Conservation (phyloP, 2,329 filamentous ascomycete genomes). For the Claviceps capensis region DNA sequence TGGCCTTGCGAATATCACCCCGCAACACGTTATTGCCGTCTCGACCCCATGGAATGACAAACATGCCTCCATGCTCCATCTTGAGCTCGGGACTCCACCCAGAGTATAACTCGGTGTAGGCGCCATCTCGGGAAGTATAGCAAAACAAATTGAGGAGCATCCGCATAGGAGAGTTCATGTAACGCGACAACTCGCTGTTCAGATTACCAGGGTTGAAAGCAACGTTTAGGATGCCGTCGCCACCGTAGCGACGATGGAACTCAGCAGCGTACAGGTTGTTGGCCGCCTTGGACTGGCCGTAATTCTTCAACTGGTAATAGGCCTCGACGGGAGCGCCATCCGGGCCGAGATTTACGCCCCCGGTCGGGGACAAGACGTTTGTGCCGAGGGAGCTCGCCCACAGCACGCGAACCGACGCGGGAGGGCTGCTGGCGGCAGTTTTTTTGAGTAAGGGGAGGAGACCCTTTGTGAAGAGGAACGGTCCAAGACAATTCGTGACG, state of each 20-base stretch:
- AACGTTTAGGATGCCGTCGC: constrained; percentile 17
- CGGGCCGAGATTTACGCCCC: constrained; percentile 10
- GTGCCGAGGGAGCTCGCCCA: constrained; percentile 3
- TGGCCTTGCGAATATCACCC: constrained; percentile 1
- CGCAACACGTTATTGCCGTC: constrained; percentile 1
- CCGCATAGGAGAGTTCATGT: constrained; percentile 8
- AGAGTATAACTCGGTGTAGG: constrained; percentile 34
- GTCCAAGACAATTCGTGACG: constrained; percentile 1
- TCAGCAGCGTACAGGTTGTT: constrained; percentile 20
- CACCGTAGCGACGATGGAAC: constrained; percentile 14
- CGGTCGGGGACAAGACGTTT: background rate
- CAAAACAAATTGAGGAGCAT: constrained; percentile 11
- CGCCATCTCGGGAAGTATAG: constrained; percentile 22
- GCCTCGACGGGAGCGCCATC: background rate
- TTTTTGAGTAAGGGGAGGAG: constrained; percentile 2
- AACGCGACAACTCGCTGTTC: constrained; percentile 22
- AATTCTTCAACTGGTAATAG: background rate
- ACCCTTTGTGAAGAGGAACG: constrained; percentile 4
- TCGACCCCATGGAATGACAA: constrained; percentile 6
- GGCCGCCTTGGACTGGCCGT: constrained; percentile 17
- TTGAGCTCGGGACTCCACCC: constrained; percentile 30
- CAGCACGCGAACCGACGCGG: constrained; percentile 4
- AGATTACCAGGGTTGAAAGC: constrained; percentile 28
- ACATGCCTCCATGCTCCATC: constrained; percentile 10
- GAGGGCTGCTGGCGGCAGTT: constrained; percentile 1